These are phyloP conservation scores for Phyllosticta paracitricarpa DNA, from an alignment of 2,329 filamentous ascomycete genomes.

Conservation along the genomic window DNA sequence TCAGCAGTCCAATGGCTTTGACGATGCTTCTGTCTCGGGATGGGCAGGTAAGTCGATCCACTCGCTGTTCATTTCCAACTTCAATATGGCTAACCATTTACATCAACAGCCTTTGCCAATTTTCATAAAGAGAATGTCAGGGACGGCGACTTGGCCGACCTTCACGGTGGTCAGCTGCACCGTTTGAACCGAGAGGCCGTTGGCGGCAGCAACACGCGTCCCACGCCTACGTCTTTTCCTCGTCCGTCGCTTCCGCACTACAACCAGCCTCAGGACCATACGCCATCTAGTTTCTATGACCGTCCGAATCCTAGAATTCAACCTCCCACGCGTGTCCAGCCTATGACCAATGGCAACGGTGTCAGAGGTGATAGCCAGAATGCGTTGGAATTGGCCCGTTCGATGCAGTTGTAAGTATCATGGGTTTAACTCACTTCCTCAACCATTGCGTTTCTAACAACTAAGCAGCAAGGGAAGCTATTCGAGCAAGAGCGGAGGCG, in stretches of 20 bases:
- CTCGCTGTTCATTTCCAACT: too few relatives aligned
- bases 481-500: not conserved
- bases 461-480: not conserved
- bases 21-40: not conserved
- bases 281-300: not conserved
- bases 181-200: slow-evolving; percentile 7
- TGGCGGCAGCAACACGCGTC: not conserved
- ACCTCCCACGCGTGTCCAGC: not conserved
- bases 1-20: not conserved
- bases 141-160: not conserved
- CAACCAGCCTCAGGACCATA: not conserved
- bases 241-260: not conserved
- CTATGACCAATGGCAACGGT: not conserved
- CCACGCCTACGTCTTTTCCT: not conserved
- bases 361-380: not conserved
- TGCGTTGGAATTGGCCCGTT: not conserved
- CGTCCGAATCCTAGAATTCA: not conserved
- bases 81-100: not conserved
- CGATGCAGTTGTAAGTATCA: not conserved
- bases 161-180: slow-evolving; percentile 6
- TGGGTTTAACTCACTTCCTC: not conserved
- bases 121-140: slow-evolving; percentile 1
- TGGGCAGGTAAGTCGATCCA: not conserved
- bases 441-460: not conserved
- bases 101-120: not conserved